Percentiles rank a stretch among this genome's conserved stretches.
phyloP scores from a whole-genome alignment of 1,139 yeast species.

The Arxiozyma slooffiae region DNA sequence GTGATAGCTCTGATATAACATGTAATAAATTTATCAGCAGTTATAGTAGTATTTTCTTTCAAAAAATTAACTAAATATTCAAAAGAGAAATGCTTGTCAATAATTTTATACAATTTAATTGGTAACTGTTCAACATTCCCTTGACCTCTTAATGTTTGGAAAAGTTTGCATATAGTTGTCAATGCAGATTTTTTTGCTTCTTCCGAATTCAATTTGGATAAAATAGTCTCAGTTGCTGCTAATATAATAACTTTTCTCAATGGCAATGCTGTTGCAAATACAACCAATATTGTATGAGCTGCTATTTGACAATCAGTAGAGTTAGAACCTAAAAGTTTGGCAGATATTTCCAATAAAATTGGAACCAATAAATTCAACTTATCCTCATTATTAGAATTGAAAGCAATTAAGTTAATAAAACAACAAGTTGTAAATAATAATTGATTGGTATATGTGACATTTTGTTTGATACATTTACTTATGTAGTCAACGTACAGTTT shows the following conservation, averaged over 20 bases:
- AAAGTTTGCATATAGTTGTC: slow-evolving; percentile 32
- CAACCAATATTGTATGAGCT: slow-evolving; percentile 73
- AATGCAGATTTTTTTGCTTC: slow-evolving; percentile 35
- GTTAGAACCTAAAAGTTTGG: slow-evolving; percentile 42
- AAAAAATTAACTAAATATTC: slow-evolving; percentile 23
- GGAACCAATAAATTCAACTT: slow-evolving; percentile 40
- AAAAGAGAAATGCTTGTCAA: slow-evolving; percentile 20
- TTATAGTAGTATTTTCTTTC: slow-evolving; percentile 17
- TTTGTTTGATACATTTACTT: slow-evolving; percentile 43
- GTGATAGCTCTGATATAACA: slow-evolving; percentile 32
- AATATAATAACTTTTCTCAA: slow-evolving; percentile 51
- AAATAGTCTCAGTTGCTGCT: slow-evolving; percentile 64
- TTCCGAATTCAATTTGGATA: slow-evolving; percentile 36
- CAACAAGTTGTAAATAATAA: slow-evolving; percentile 71
- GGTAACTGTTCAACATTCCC: slow-evolving; percentile 34
- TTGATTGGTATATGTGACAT: slow-evolving; percentile 56
- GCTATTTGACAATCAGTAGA: slow-evolving; percentile 67
- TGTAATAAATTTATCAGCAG: slow-evolving; percentile 31
- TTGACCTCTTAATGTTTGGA: slow-evolving; percentile 34
- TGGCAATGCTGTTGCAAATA: slow-evolving; percentile 63
- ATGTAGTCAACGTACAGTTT: slow-evolving; percentile 55
- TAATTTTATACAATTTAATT: slow-evolving; percentile 30
- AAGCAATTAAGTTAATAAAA: slow-evolving; percentile 52
- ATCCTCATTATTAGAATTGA: slow-evolving; percentile 36
- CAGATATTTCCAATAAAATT: slow-evolving; percentile 46